Evolutionary conservation across 495 filamentous ascomycete genomes (phyloP).

Genomic region (Hypomontagnella submonticulosa): DNA sequence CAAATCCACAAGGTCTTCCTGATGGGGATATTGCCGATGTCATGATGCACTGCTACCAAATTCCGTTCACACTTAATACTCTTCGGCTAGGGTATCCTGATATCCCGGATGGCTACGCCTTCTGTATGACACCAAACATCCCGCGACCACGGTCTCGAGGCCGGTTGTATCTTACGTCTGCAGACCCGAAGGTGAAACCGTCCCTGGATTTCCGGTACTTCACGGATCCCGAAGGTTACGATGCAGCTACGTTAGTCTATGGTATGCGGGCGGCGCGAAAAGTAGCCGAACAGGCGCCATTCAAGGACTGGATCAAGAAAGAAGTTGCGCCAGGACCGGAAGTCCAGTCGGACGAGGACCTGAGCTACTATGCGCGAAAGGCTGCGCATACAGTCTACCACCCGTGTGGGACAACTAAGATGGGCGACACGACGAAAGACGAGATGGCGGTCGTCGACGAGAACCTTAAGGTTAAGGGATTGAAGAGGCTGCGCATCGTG

Average conservation of each 20-base stretch:
- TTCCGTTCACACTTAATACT: slow-evolving; percentile 80
- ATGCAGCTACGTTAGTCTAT: slow-evolving; percentile 82
- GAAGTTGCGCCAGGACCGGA: slow-evolving; percentile 81
- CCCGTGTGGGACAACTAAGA: slow-evolving; percentile 86
- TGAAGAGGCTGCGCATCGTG: slow-evolving; percentile 66
- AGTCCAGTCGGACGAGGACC: slow-evolving; percentile 73
- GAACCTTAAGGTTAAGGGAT: slow-evolving; percentile 63
- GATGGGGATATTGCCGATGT: slow-evolving; percentile 79
- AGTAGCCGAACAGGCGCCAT: slow-evolving; percentile 75
- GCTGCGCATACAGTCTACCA: slow-evolving; percentile 89
- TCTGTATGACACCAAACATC: slow-evolving; percentile 94
- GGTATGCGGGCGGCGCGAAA: slow-evolving; percentile 77
- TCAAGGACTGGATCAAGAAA: slow-evolving; percentile 80
- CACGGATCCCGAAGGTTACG: slow-evolving; percentile 84
- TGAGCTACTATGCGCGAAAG: slow-evolving; percentile 77
- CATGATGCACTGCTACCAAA: slow-evolving; percentile 95
- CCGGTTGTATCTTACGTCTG: slow-evolving; percentile 74
- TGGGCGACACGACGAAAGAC: slow-evolving; percentile 75
- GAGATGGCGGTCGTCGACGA: slow-evolving; percentile 70
- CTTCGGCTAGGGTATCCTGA: slow-evolving; percentile 74
- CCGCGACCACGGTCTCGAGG: slow-evolving; percentile 81
- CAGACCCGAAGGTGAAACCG: slow-evolving; percentile 78
- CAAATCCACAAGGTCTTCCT: slow-evolving; percentile 51
- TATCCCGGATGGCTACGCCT: slow-evolving; percentile 76
- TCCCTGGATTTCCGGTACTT: slow-evolving; percentile 90